These are phyloP conservation scores for Litchi chinensis DNA, from an alignment of 345 rosid species.

Conservation along the genomic window DNA sequence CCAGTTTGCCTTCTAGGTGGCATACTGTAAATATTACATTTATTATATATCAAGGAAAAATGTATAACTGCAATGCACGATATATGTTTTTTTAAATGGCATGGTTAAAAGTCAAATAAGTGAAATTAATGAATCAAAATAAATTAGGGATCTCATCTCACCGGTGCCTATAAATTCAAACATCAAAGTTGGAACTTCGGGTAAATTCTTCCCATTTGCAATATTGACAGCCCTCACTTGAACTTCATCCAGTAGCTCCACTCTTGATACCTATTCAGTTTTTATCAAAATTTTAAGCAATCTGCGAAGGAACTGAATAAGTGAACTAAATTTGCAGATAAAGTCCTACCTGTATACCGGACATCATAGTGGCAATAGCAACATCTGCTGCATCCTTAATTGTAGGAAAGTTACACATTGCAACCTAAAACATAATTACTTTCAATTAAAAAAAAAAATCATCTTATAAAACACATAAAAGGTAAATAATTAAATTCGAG, in stretches of 20 bases:
- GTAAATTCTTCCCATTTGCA: constrained; percentile 82
- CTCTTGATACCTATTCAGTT: constrained; percentile 70
- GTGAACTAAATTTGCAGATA: constrained; percentile 15
- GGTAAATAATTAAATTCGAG: background rate
- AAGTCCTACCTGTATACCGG: constrained; percentile 79
- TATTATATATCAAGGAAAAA: background rate
- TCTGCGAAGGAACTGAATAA: constrained; percentile 22
- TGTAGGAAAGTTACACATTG: constrained; percentile 90
- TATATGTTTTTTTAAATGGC: background rate
- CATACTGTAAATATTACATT: background rate
- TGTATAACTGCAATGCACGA: background rate
- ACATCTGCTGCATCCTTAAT: constrained; percentile 97
- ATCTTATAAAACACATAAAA: background rate
- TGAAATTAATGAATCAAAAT: background rate
- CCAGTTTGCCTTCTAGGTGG: background rate
- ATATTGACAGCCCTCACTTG: constrained; percentile 80
- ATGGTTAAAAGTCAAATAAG: background rate
- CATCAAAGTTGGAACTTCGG: constrained; percentile 87
- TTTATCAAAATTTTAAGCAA: constrained; percentile 12
- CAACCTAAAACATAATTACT: constrained; percentile 60
- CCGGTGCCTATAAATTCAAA: constrained; percentile 94
- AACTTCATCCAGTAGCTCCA: constrained; percentile 90
- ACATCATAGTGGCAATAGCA: constrained; percentile 81
- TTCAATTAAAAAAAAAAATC: background rate
- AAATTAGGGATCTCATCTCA: constrained; percentile 25